Base-by-base conservation (phyloP, 345 rosid genomes). In the Corchorus olitorius region DNA sequence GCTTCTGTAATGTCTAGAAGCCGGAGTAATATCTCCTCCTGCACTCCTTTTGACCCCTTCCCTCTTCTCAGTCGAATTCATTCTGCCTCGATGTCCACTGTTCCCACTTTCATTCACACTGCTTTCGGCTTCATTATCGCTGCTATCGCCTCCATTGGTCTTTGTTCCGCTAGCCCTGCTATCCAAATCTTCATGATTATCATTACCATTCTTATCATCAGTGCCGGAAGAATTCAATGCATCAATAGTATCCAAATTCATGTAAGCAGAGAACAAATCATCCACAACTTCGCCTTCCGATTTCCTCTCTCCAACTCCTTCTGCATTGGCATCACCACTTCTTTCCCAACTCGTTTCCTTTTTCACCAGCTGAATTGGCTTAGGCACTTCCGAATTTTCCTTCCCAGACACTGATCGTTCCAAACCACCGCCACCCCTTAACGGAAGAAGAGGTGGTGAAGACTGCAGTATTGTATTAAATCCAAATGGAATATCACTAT, bases 101-200 rank as follows among this genome's bases (percentile, higher is more conserved):
- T 79, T 84, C 16, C 88, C 88, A 79, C 86, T 84, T 80, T 90
- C 98, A 76, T 93, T 89, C 5, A 91, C 90, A 33, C 98, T 88
- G 79, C 97, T 93, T 73, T 96, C 98, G 1, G 92, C 98, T 83
- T 92, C 98, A 34, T 94, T 96, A 72, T 93, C 99, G 74, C 95
- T 93, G 89, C 89, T 89, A 73, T 90, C 93, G 3, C 88, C 90
- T 45, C 97, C 97, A 61, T 90, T 90, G 1, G 96, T 91, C 85
- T 91, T 93, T 4, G 93, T 92, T 65, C 97, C 98, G 41, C 99
- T 95, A 0, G 96, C 99, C 76, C 93, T 82, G 65, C 97, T 93
- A 73, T 92, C 98, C 87, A 92, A 83, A 75, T 94, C 98, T 63
- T 92, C 98, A 70, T 87, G 82, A 80, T 87, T 91, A 81, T 89